Evolutionary conservation across 352 stramenopile species (phyloP).

Genomic region (Blastocystis sp.): DNA sequence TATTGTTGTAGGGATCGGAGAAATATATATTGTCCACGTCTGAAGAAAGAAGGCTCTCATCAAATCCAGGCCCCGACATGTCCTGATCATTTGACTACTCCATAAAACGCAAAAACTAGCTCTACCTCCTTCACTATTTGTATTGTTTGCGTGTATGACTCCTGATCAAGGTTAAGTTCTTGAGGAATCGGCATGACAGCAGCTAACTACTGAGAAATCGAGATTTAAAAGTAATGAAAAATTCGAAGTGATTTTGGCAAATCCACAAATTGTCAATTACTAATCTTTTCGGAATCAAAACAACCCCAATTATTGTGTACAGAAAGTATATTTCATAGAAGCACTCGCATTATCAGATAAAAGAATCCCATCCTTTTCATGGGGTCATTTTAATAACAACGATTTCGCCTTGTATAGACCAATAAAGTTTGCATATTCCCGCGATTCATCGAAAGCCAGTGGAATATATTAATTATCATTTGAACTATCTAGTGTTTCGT

Average conservation of each 20-base stretch:
- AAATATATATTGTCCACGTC: slow-evolving; percentile 16
- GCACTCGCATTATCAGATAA: too few species aligned
- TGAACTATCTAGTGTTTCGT: too few species aligned
- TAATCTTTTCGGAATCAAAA: neutral
- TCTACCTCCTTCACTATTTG: slow-evolving; percentile 39
- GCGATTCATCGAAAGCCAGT: neutral
- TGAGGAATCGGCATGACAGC: slow-evolving; percentile 8
- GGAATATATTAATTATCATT: too few species aligned
- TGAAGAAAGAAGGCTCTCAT: neutral
- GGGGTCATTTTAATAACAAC: too few species aligned
- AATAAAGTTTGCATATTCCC: neutral
- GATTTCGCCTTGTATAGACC: too few species aligned
- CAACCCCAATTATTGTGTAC: too few species aligned
- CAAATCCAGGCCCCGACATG: slow-evolving; percentile 42
- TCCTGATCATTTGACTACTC: slow-evolving; percentile 32
- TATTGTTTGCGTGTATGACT: slow-evolving; percentile 2
- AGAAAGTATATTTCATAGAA: too few species aligned
- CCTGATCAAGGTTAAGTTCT: slow-evolving; percentile 35
- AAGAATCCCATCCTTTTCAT: too few species aligned
- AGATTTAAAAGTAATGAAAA: neutral
- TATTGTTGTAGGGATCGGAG: slow-evolving; percentile 47
- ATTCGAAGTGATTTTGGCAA: neutral
- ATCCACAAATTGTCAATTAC: neutral
- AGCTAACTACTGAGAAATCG: slow-evolving; percentile 25
- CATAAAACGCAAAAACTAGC: neutral